These are phyloP conservation scores for Cystobasidium tubakii DNA, from an alignment of 768 basidiomycete genomes.

Conservation along the genomic window DNA sequence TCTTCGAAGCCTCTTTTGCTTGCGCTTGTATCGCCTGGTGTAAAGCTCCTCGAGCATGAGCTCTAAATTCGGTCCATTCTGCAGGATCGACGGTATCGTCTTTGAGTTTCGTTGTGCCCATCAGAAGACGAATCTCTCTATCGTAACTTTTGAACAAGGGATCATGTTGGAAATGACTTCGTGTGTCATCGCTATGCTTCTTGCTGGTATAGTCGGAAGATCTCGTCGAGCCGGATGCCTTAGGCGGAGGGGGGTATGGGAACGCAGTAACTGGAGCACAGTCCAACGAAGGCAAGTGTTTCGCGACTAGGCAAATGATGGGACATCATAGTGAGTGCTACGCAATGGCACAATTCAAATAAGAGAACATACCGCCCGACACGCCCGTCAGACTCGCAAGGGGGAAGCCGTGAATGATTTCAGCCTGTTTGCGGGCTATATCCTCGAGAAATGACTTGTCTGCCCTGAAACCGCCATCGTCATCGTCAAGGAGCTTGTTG, in stretches of 20 bases:
- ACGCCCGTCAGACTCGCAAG: constrained; percentile 13
- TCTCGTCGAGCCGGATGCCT: neutral
- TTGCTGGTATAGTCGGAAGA: neutral
- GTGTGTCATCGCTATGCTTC: neutral
- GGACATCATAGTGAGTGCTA: neutral
- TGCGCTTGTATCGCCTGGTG: neutral
- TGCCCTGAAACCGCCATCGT: neutral
- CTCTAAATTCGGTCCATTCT: neutral
- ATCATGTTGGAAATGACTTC: neutral
- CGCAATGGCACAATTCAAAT: neutral
- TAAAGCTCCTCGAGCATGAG: neutral
- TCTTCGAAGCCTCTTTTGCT: neutral
- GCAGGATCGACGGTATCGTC: neutral
- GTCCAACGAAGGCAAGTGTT: neutral
- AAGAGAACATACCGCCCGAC: neutral
- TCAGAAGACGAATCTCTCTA: neutral
- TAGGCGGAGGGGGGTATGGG: neutral
- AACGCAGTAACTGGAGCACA: neutral
- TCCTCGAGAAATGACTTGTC: constrained; percentile 4
- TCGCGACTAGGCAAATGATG: neutral
- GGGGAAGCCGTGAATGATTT: constrained; percentile 34
- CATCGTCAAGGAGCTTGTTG: neutral
- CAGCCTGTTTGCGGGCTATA: constrained; percentile 24
- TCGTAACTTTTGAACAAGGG: neutral
- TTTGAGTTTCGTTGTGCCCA: constrained; percentile 2